phyloP scores from a whole-genome alignment of 169 alveolate genomes.

The Plasmodium gonderi region DNA sequence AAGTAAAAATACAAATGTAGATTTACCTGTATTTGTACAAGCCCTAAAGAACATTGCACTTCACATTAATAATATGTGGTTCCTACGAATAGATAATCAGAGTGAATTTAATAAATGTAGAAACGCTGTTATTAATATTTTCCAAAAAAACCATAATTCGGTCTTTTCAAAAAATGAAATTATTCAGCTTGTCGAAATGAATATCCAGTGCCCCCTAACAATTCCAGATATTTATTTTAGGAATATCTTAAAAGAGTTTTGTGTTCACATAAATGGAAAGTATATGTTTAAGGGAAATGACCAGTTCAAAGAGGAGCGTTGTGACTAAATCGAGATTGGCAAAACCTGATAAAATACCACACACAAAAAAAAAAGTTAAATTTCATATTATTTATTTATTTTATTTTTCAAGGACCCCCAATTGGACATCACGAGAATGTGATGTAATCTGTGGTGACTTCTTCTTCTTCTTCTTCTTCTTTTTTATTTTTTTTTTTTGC shows the following conservation, averaged over 20 bases:
- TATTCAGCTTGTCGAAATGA: conserved; percentile 23
- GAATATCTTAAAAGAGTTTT: conserved; percentile 73
- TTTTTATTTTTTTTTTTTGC: no score
- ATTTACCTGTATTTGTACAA: conserved; percentile 25
- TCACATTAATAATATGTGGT: conserved; percentile 69
- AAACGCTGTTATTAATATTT: conserved; percentile 63
- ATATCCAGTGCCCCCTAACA: conserved; percentile 48
- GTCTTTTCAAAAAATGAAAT: conserved; percentile 58
- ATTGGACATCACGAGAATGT: background rate
- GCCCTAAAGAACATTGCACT: conserved; percentile 62
- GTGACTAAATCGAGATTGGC: background rate
- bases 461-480: no score
- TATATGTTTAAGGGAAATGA: conserved; percentile 72
- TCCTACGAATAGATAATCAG: conserved; percentile 23
- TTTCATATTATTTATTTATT: background rate
- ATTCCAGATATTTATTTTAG: conserved; percentile 77
- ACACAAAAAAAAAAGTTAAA: background rate
- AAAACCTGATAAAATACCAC: no score
- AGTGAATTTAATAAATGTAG: conserved; percentile 70
- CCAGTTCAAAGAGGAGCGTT: background rate
- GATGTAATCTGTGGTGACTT: no score
- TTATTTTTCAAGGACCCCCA: background rate
- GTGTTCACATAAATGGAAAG: conserved; percentile 67
- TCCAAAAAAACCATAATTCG: conserved; percentile 46
- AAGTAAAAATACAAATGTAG: conserved; percentile 25